phyloP scores from a whole-genome alignment of 1,284 basidiomycete genomes.

The Heterobasidion parviporum region DNA sequence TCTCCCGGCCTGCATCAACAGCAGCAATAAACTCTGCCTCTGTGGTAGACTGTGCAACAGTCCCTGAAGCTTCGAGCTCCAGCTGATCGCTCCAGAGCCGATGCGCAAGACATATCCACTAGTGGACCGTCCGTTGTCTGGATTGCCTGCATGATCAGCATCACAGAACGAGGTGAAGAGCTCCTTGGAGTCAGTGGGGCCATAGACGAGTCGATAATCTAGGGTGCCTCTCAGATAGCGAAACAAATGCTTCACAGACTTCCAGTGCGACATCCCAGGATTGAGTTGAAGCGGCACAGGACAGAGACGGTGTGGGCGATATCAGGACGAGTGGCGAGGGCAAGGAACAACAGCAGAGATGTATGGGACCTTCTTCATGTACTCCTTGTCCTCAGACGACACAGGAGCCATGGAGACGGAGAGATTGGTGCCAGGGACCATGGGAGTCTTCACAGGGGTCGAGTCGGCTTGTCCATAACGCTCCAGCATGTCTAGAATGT shows the following conservation, averaged over 20 bases:
- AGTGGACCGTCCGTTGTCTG: conserved; percentile 2
- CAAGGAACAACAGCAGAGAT: conserved; percentile 1
- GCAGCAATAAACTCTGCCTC: conserved; percentile 22
- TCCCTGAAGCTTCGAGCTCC: conserved; percentile 5
- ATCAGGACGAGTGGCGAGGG: conserved; percentile 20
- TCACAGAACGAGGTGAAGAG: conserved; percentile 3
- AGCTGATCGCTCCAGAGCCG: conserved; percentile 4
- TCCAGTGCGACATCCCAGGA: conserved; percentile 17
- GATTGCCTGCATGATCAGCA: conserved; percentile 2
- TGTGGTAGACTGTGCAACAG: conserved; percentile 9
- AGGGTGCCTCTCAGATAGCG: conserved; percentile 17
- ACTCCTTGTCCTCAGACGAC: neutral
- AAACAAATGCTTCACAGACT: conserved; percentile 18
- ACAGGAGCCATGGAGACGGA: neutral
- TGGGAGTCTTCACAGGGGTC: conserved; percentile 10
- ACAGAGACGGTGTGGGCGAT: conserved; percentile 19
- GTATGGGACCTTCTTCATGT: conserved; percentile 1
- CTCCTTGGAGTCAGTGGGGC: neutral
- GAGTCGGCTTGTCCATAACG: conserved; percentile 15
- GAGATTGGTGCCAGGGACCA: conserved; percentile 10
- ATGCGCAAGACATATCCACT: conserved; percentile 5
- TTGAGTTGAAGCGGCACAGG: conserved; percentile 17
- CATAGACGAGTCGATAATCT: neutral
- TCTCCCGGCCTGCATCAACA: conserved; percentile 17
- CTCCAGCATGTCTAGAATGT: conserved; percentile 20